Conservation (phyloP, 495 filamentous ascomycete genomes). For the Venustampulla echinocandica region DNA sequence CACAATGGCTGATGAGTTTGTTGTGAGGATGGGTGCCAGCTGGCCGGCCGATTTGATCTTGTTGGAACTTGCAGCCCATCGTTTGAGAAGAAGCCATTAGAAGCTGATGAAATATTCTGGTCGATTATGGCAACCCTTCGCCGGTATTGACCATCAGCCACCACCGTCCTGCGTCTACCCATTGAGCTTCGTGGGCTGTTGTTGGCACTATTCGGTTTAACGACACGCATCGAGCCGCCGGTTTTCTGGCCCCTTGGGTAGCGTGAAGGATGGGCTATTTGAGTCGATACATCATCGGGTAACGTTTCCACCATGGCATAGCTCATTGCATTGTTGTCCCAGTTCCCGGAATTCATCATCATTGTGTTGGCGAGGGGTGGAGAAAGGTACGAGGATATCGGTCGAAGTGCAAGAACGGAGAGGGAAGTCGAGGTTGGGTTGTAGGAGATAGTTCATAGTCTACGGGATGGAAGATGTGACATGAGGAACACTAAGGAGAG, state of each 20-base stretch:
- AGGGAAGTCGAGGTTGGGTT: neutral
- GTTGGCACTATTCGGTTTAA: constrained; percentile 57
- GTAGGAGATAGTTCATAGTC: constrained; percentile 8
- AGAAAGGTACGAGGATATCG: neutral
- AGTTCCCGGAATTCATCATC: constrained; percentile 17
- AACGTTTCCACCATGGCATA: constrained; percentile 23
- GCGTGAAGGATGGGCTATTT: constrained; percentile 25
- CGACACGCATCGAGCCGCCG: constrained; percentile 43
- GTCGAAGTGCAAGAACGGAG: neutral
- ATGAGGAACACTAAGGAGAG: neutral
- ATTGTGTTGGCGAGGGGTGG: neutral
- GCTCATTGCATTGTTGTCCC: constrained; percentile 5
- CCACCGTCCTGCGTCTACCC: constrained; percentile 30
- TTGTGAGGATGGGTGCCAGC: constrained; percentile 58
- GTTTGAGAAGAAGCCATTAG: constrained; percentile 22
- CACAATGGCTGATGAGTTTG: constrained; percentile 16
- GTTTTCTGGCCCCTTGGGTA: constrained; percentile 34
- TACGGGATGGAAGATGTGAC: constrained; percentile 11
- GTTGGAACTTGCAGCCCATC: constrained; percentile 26
- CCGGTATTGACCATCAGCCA: constrained; percentile 30
- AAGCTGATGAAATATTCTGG: constrained; percentile 25
- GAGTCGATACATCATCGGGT: constrained; percentile 22
- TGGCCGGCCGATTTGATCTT: constrained; percentile 45
- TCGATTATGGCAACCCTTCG: constrained; percentile 24
- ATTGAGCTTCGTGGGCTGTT: constrained; percentile 55